phyloP scores from a whole-genome alignment of 192 early-diverging fungal genomes.

The Allomyces arbusculus region DNA sequence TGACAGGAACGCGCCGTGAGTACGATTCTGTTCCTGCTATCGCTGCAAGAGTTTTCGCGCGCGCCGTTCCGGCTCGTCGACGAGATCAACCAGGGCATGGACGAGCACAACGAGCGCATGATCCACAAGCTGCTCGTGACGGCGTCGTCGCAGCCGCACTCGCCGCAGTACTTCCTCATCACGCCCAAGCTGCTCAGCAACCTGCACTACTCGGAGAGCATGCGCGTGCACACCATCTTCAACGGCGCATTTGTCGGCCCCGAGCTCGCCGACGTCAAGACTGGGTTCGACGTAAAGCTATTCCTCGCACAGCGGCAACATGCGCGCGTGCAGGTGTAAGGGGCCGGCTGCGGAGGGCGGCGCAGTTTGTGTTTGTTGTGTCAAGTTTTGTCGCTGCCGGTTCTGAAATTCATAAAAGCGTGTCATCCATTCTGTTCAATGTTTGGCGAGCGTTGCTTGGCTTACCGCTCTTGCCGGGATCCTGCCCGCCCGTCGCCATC shows the following conservation, averaged over 20 bases:
- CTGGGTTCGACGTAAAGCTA: no score
- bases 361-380: no score
- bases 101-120: constrained; percentile 83
- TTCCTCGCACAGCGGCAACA: no score
- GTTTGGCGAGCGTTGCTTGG: no score
- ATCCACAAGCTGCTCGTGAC: constrained; percentile 82
- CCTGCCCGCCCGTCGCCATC: no score
- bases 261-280: neutral
- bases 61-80: constrained; percentile 96
- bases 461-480: no score
- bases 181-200: constrained; percentile 96
- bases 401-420: no score
- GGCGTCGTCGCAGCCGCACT: constrained; percentile 37
- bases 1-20: constrained; percentile 74
- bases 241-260: constrained; percentile 42
- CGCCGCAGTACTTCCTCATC: constrained; percentile 71
- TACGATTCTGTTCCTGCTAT: constrained; percentile 87
- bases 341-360: no score
- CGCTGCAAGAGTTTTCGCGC: constrained; percentile 67
- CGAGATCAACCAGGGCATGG: constrained; percentile 99
- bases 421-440: no score
- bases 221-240: constrained; percentile 82
- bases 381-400: no score
- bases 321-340: no score
- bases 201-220: constrained; percentile 71